These are phyloP conservation scores for Blastobotrys aristatus DNA, from an alignment of 1,139 yeast species.

Conservation along the genomic window DNA sequence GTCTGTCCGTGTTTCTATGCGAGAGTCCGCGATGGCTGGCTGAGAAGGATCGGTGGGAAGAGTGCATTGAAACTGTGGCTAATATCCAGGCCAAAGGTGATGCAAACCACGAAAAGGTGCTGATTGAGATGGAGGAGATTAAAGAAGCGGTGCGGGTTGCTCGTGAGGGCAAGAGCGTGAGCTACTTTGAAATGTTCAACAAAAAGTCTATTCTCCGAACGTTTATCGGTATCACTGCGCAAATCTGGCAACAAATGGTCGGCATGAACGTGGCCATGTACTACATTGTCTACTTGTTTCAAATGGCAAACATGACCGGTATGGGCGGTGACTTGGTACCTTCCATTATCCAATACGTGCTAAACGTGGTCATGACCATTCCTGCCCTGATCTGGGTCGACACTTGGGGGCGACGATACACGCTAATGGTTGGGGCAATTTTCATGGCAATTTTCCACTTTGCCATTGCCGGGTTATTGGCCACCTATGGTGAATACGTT, in stretches of 20 bases:
- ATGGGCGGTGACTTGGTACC: slow-evolving; percentile 44
- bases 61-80: slow-evolving; percentile 50
- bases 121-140: slow-evolving; percentile 55
- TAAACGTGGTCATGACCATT: slow-evolving; percentile 37
- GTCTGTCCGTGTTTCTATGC: slow-evolving; percentile 50
- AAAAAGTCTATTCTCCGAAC: slow-evolving; percentile 49
- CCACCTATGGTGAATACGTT: slow-evolving; percentile 38
- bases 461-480: slow-evolving; percentile 41
- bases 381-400: slow-evolving; percentile 47
- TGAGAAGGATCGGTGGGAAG: slow-evolving; percentile 60
- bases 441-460: slow-evolving; percentile 44
- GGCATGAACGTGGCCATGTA: slow-evolving; percentile 65
- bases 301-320: slow-evolving; percentile 39
- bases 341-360: slow-evolving; percentile 56
- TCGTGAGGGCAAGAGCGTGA: slow-evolving; percentile 24
- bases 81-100: slow-evolving; percentile 50
- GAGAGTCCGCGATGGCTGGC: slow-evolving; percentile 78
- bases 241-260: slow-evolving; percentile 67
- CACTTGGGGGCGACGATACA: slow-evolving; percentile 50
- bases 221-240: slow-evolving; percentile 51
- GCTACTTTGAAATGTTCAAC: slow-evolving; percentile 45
- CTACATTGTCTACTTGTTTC: slow-evolving; percentile 37
- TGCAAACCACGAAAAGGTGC: slow-evolving; percentile 48
- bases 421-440: slow-evolving; percentile 38
- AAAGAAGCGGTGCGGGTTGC: slow-evolving; percentile 41